phyloP scores from a whole-genome alignment of 1,284 basidiomycete genomes.

The Ceratobasidium theobromae region DNA sequence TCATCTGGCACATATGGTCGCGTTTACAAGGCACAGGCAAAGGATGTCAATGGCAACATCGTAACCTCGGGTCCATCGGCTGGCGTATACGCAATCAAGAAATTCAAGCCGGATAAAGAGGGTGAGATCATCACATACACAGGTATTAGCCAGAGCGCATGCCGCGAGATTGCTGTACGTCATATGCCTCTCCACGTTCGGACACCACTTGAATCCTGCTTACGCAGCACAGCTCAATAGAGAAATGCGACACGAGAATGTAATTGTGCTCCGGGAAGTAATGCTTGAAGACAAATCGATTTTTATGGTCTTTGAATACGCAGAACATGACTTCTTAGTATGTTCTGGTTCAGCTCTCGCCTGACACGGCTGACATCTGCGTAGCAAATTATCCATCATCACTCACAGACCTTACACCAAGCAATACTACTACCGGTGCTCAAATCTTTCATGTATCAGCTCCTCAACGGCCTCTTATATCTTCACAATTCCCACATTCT shows the following conservation, averaged over 20 bases:
- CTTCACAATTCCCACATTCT: slow-evolving; percentile 94
- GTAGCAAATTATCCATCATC: slow-evolving; percentile 97
- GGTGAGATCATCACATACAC: slow-evolving; percentile 92
- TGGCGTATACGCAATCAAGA: slow-evolving; percentile 92
- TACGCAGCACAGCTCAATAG: slow-evolving; percentile 71
- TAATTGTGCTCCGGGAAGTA: slow-evolving; percentile 90
- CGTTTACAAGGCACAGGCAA: slow-evolving; percentile 93
- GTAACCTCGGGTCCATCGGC: slow-evolving; percentile 40
- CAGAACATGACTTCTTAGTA: slow-evolving; percentile 96
- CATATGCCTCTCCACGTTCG: not conserved
- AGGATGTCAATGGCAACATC: slow-evolving; percentile 54
- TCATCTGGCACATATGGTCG: slow-evolving; percentile 97
- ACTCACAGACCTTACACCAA: slow-evolving; percentile 80
- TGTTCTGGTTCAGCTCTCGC: slow-evolving; percentile 10
- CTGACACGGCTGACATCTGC: slow-evolving; percentile 13
- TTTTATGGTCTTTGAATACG: slow-evolving; percentile 99
- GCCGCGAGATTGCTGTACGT: slow-evolving; percentile 91
- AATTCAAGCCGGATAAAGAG: slow-evolving; percentile 99
- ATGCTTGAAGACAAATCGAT: slow-evolving; percentile 98
- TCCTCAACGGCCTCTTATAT: slow-evolving; percentile 93
- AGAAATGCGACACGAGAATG: slow-evolving; percentile 90
- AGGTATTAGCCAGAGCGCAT: slow-evolving; percentile 96
- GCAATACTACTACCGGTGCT: slow-evolving; percentile 74
- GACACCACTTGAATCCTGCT: not conserved
- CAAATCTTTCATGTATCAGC: slow-evolving; percentile 92